Evolutionary conservation across 352 stramenopile genomes (phyloP).

Genomic region (Pythium plurisporium): DNA sequence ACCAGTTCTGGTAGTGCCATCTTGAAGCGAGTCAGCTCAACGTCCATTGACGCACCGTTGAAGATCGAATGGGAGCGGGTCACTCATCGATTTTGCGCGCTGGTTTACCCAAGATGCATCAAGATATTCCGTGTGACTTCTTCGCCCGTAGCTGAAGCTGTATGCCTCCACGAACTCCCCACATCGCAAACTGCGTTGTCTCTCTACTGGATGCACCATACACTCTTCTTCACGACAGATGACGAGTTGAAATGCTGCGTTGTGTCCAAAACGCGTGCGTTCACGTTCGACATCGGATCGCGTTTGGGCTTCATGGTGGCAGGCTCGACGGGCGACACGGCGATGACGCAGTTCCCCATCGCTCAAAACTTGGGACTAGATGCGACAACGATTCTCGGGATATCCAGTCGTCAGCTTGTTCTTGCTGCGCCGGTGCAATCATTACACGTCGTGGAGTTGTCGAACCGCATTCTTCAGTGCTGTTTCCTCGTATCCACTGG

Average conservation of each 20-base stretch:
- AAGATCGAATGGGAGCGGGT: conserved; percentile 55
- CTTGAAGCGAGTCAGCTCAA: conserved; percentile 25
- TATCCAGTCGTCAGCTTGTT: conserved; percentile 49
- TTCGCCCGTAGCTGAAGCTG: conserved; percentile 21
- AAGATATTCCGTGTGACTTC: conserved; percentile 43
- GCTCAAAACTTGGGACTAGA: conserved; percentile 29
- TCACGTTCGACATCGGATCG: conserved; percentile 58
- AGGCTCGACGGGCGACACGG: not conserved
- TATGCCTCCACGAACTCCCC: conserved; percentile 55
- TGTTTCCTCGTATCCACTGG: conserved; percentile 60
- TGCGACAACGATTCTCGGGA: conserved; percentile 43
- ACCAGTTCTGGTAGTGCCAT: not conserved
- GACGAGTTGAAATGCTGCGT: conserved; percentile 65
- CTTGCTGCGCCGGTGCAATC: conserved; percentile 37
- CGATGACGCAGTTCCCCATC: conserved; percentile 39
- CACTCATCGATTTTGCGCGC: conserved; percentile 44
- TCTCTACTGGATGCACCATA: conserved; percentile 63
- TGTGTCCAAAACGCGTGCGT: conserved; percentile 51
- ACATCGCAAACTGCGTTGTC: conserved; percentile 34
- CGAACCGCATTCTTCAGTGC: conserved; percentile 60
- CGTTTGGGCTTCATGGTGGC: conserved; percentile 15
- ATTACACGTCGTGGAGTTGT: conserved; percentile 55
- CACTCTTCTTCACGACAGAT: conserved; percentile 57
- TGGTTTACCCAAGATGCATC: conserved; percentile 46
- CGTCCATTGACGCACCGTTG: conserved; percentile 47